Conservation (phyloP, 768 basidiomycete genomes). For the Trametes elegans region DNA sequence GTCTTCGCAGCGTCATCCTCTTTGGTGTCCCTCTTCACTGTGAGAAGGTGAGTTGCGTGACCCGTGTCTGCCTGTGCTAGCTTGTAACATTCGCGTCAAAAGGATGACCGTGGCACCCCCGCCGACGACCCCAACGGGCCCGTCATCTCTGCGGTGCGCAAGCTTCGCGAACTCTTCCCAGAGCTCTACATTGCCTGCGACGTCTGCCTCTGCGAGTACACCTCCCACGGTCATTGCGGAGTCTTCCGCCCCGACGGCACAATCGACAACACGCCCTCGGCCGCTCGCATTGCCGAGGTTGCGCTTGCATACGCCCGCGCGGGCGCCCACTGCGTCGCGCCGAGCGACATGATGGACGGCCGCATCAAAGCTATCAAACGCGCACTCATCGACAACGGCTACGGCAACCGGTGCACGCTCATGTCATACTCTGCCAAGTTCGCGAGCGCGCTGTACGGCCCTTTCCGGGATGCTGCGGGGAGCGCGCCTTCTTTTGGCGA, state of each 20-base stretch:
- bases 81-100: background rate
- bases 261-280: conserved; percentile 76
- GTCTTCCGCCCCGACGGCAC: conserved; percentile 69
- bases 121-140: conserved; percentile 91
- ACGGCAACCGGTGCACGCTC: conserved; percentile 84
- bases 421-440: conserved; percentile 99
- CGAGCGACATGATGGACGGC: conserved; percentile 99
- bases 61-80: background rate
- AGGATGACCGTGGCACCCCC: conserved; percentile 83
- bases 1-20: conserved; percentile 86
- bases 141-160: conserved; percentile 89
- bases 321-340: conserved; percentile 97
- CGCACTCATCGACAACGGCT: conserved; percentile 75
- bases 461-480: conserved; percentile 99
- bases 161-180: conserved; percentile 76
- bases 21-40: conserved; percentile 90
- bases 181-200: conserved; percentile 87
- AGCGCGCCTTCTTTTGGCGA: conserved; percentile 94
- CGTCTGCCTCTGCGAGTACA: conserved; percentile 99
- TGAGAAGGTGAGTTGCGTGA: conserved; percentile 59
- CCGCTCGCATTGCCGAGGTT: conserved; percentile 87
- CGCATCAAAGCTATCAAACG: conserved; percentile 88
- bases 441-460: conserved; percentile 91
- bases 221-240: conserved; percentile 97
- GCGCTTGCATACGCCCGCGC: conserved; percentile 90